These are phyloP conservation scores for Phragmites australis DNA, from an alignment of 176 grass and related monocot genomes.

Conservation along the genomic window DNA sequence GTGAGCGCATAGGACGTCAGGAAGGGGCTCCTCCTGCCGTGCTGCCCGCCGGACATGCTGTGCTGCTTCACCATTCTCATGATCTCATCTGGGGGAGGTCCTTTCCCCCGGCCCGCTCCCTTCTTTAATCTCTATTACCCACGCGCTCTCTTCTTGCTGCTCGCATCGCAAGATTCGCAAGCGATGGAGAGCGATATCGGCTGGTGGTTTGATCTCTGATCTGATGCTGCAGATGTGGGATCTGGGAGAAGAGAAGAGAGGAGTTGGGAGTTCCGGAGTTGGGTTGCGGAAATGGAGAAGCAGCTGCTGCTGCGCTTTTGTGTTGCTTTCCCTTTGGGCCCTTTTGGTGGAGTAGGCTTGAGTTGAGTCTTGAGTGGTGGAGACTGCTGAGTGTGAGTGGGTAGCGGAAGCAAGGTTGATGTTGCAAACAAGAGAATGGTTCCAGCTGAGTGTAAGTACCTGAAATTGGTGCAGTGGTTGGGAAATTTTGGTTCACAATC, in stretches of 20 bases:
- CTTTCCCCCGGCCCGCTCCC: background rate
- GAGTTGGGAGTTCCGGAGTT: background rate
- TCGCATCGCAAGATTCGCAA: constrained; percentile 19
- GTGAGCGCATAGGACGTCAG: constrained; percentile 68
- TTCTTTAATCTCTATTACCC: background rate
- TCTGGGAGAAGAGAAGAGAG: background rate
- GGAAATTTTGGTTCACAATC: background rate
- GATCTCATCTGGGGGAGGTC: constrained; percentile 7
- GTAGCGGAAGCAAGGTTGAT: background rate
- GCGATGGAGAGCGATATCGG: background rate
- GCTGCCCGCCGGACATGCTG: constrained; percentile 27
- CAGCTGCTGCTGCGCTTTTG: background rate
- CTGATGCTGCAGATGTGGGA: constrained; percentile 15
- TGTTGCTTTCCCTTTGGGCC: constrained; percentile 1
- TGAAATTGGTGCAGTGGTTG: background rate
- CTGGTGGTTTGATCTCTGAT: constrained; percentile 20
- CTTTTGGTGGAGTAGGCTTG: constrained; percentile 36
- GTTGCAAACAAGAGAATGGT: background rate
- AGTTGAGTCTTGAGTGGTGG: background rate
- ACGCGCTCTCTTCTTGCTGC: background rate
- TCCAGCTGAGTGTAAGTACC: background rate
- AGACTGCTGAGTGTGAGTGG: background rate
- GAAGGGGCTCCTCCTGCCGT: constrained; percentile 37
- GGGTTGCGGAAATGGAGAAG: background rate
- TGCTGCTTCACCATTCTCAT: constrained; percentile 42